A percentile compares a stretch with the other conserved stretches of the same genome.
Evolutionary conservation across 2,329 filamentous ascomycete genomes (phyloP).

Genomic region (Pyricularia pennisetigena): DNA sequence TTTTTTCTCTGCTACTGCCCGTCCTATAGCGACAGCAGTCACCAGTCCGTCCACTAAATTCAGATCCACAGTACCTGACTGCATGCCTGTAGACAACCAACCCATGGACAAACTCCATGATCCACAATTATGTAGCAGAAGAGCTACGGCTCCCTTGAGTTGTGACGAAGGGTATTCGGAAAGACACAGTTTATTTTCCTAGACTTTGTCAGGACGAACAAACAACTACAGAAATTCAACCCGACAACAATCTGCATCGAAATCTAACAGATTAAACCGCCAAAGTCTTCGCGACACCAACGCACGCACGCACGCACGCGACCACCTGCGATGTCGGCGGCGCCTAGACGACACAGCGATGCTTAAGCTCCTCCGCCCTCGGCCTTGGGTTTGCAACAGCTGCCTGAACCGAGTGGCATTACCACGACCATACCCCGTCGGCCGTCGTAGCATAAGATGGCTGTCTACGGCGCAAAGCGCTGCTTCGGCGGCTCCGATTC

Average conservation of each 20-base stretch:
- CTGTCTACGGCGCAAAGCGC: not conserved
- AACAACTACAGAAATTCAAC: not conserved
- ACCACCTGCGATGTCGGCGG: not conserved
- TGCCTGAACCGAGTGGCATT: constrained; percentile 35
- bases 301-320: constrained; percentile 2
- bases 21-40: not conserved
- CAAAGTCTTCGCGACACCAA: not conserved
- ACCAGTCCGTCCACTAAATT: not conserved
- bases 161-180: not conserved
- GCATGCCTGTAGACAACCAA: not conserved
- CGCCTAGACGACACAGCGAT: constrained; percentile 15
- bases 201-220: not conserved
- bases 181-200: not conserved
- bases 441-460: not conserved
- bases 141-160: not conserved
- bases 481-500: constrained; percentile 15
- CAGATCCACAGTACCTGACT: too few relatives aligned
- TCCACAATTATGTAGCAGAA: not conserved
- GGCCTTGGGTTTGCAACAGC: constrained; percentile 52
- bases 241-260: not conserved
- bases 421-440: not conserved
- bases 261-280: not conserved
- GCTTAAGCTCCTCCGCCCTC: constrained; percentile 26
- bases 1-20: not conserved
- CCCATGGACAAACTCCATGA: not conserved